Evolutionary conservation across 2,329 filamentous ascomycete genomes (phyloP), one percentile per base, ranked within the genome.

Genomic region (Pseudogymnoascus sp.): DNA sequence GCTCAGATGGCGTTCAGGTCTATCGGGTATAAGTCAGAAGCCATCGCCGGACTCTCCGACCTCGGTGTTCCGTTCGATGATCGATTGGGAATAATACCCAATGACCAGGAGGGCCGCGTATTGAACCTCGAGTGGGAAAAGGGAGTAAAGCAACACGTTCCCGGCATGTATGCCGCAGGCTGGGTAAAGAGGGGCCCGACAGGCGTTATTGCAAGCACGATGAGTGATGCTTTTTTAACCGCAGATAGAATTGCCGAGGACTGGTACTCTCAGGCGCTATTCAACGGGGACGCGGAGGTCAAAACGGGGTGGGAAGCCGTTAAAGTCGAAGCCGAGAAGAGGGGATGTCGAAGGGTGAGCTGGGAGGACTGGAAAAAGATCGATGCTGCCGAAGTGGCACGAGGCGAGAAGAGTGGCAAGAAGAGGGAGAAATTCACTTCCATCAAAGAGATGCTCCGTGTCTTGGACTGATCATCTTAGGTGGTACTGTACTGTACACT

Each of bases 111-210:
- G 33, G 94, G 94, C 0, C 85, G 94, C 59, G 84, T 95, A 18
- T 77, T 84, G 4, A 10, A 31, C 12, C 37, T 97, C 69, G 92
- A 97, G 72, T 83, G 86, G 1, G 76, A 84, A 33, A 93, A 94
- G 0, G 85, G 94, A 59, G 84, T 95, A 18, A 77, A 84, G 4
- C 6, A 40, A 21, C 71, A 83, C 72, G 70, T 89, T 0, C 84
- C 87, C 0, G 91, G 93, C 0, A 74, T 96, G 29, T 99, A 99
- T 75, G 96, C 92, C 67, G 89, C 93, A 13, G 94, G 94, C 0
- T 99, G 94, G 94, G 92, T 97, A 8, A 97, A 97, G 77, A 84
- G 88, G 36, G 94, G 94, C 0, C 93, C 94, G 0, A 97, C 92
- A 0, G 94, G 94, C 2, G 92, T 97, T 3, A 99, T 99, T 72